Evolutionary conservation across 1,139 yeast genomes (phyloP).

Genomic region (Candida frijolesensis): DNA sequence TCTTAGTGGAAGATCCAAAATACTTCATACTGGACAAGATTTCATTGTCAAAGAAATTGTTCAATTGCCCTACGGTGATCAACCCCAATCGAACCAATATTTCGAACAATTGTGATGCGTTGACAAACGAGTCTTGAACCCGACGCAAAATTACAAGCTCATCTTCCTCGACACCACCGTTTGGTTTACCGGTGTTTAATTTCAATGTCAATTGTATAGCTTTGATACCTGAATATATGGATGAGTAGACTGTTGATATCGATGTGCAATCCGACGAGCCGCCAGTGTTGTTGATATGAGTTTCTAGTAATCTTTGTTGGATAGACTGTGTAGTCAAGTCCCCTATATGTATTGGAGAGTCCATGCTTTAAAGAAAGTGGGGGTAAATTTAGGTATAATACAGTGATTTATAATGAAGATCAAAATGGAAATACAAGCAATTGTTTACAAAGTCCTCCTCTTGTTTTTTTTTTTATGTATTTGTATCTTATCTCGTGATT

Average conservation of each 20-base stretch:
- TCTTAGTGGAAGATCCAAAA: slow-evolving; percentile 20
- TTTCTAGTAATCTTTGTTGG: slow-evolving; percentile 36
- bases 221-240: slow-evolving; percentile 41
- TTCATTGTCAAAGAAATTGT: slow-evolving; percentile 36
- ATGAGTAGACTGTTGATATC: slow-evolving; percentile 28
- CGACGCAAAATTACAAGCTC: slow-evolving; percentile 37
- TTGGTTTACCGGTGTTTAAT: slow-evolving; percentile 12
- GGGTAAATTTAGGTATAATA: not conserved
- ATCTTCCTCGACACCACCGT: slow-evolving; percentile 10
- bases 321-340: slow-evolving; percentile 48
- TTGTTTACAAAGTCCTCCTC: no score
- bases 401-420: no score
- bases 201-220: slow-evolving; percentile 37
- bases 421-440: no score
- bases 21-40: slow-evolving; percentile 36
- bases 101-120: slow-evolving; percentile 40
- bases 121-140: slow-evolving; percentile 48
- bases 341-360: slow-evolving; percentile 48
- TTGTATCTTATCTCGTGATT: no score
- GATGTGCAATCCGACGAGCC: slow-evolving; percentile 11
- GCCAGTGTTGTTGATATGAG: slow-evolving; percentile 30
- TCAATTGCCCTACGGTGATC: slow-evolving; percentile 28
- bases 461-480: no score
- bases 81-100: slow-evolving; percentile 35
- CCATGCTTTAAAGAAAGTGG: slow-evolving; percentile 27